Evolutionary conservation across 805 yeast species (phyloP), one percentile per base, ranked within the genome.

Genomic region (Candida koratica): DNA sequence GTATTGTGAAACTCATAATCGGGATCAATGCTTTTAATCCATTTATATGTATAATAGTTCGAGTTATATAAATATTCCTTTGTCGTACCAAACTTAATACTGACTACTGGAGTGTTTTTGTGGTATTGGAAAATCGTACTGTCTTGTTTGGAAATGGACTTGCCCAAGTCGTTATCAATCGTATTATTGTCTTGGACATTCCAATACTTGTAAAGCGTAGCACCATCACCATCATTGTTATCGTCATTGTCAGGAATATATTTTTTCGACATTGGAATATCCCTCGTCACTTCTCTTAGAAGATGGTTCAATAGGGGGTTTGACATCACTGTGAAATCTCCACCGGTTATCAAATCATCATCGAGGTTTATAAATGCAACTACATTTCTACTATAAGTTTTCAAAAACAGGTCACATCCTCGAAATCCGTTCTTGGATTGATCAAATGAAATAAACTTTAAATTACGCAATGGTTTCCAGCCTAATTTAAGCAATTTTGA

Each of bases 401-500:
- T 52, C 3, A 52, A 34, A 14, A 38, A 44, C 4, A 45, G 38
- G 30, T 46, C 49, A 0, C 66, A 46, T 1, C 71, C 73, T 13
- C 60, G 34, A 8, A 58, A 48, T 3, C 65, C 67, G 32, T 52
- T 52, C 18, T 52, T 51, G 6, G 61, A 47, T 1, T 64, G 70
- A 39, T 67, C 73, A 67, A 69, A 65, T 1, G 67, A 61, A 3
- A 66, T 54, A 46, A 67, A 64, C 34, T 60, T 55, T 25, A 67
- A 59, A 9, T 52, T 56, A 28, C 73, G 51, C 22, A 65, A 47
- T 1, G 73, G 73, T 40, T 55, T 60, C 73, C 73, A 67, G 2
- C 73, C 73, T 28, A 55, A 30, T 19, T 48, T 43, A 12, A 45
- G 47, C 36, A 67, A 50, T 33, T 52, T 47, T 14, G 56, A 54